These are phyloP conservation scores for Hericium erinaceus DNA, from an alignment of 768 basidiomycete species.

Conservation along the genomic window DNA sequence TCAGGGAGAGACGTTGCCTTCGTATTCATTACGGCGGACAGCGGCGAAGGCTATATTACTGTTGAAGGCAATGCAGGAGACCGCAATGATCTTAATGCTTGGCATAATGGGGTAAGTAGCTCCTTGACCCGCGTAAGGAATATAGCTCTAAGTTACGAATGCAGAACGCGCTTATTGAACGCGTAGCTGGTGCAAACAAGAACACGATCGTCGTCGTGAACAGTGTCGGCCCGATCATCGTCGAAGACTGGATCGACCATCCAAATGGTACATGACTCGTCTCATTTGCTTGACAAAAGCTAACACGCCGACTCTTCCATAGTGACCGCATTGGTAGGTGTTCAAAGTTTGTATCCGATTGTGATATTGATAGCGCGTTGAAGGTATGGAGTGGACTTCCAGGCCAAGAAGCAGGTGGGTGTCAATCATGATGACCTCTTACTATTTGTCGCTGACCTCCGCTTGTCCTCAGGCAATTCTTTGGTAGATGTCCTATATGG, in stretches of 20 bases:
- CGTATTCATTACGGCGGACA: slow-evolving; percentile 72
- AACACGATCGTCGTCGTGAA: slow-evolving; percentile 80
- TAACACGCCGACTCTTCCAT: neutral
- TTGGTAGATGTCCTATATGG: slow-evolving; percentile 77
- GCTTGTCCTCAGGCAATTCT: slow-evolving; percentile 40
- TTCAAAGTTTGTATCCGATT: neutral
- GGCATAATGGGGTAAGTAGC: neutral
- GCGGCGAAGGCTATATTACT: slow-evolving; percentile 72
- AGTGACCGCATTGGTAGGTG: neutral
- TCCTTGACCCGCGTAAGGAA: neutral
- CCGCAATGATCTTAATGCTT: slow-evolving; percentile 19
- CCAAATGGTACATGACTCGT: slow-evolving; percentile 40
- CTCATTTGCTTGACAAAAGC: neutral
- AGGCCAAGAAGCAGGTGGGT: neutral
- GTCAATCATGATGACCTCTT: neutral
- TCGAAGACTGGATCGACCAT: slow-evolving; percentile 64
- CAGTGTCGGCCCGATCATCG: slow-evolving; percentile 61
- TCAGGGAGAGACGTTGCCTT: slow-evolving; percentile 49
- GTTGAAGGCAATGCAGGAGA: slow-evolving; percentile 72
- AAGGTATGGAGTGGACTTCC: neutral
- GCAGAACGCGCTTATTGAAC: slow-evolving; percentile 30
- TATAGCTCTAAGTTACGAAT: neutral
- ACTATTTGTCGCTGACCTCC: slow-evolving; percentile 37
- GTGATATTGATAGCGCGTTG: neutral
- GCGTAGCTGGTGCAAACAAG: slow-evolving; percentile 57